Evolutionary conservation across 75 land plant species (phyloP).

Genomic region (Ceratopteris richardii): DNA sequence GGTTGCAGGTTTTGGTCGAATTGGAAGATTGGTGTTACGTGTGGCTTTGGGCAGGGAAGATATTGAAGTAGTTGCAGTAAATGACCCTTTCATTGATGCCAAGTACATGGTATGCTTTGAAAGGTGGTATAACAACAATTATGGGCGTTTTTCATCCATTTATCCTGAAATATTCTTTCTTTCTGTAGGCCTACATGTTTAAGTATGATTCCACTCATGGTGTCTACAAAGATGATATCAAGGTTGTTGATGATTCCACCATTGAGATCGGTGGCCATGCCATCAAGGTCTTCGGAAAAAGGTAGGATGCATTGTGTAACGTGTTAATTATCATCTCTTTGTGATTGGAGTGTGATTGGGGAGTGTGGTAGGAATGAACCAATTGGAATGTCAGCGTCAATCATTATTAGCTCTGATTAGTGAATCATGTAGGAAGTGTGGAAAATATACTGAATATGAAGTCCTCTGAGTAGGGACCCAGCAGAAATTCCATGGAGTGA

Average conservation of each 20-base stretch:
- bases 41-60: constrained; percentile 72
- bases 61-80: constrained; percentile 86
- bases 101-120: constrained; percentile 61
- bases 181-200: constrained; percentile 87
- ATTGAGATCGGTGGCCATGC: constrained; percentile 67
- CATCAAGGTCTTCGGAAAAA: constrained; percentile 44
- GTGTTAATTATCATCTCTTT: constrained; percentile 1
- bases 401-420: too few species aligned
- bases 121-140: constrained; percentile 1
- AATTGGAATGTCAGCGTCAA: too few species aligned
- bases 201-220: constrained; percentile 97
- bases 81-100: constrained; percentile 91
- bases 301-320: too few species aligned
- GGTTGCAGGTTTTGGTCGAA: constrained; percentile 82
- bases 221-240: constrained; percentile 55
- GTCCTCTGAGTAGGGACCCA: constrained; percentile 55
- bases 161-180: neutral
- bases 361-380: neutral
- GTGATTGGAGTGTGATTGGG: constrained; percentile 1
- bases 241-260: constrained; percentile 50
- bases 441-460: neutral
- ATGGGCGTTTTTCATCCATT: neutral
- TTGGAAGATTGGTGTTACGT: constrained; percentile 82
- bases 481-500: constrained; percentile 94
- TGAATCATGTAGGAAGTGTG: neutral